These are phyloP conservation scores for Cyberlindnera xishuangbannaensis DNA, from an alignment of 805 yeast species.

Conservation along the genomic window DNA sequence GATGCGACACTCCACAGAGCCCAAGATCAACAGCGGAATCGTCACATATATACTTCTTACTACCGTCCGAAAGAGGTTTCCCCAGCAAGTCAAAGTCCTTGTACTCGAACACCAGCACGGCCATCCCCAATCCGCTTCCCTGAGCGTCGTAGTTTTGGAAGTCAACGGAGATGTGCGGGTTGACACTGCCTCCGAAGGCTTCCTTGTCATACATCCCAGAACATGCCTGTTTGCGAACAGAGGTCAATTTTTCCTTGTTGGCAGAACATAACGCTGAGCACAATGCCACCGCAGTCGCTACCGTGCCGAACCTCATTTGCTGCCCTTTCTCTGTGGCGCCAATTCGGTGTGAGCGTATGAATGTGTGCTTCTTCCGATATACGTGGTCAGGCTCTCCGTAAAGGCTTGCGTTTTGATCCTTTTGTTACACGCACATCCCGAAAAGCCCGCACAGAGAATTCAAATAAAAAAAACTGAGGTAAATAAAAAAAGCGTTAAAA, in stretches of 20 bases:
- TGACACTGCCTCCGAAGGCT: slow-evolving; percentile 80
- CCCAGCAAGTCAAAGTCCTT: slow-evolving; percentile 72
- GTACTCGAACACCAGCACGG: slow-evolving; percentile 79
- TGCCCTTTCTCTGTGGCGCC: too few species aligned
- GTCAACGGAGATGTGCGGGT: slow-evolving; percentile 54
- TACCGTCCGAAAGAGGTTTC: slow-evolving; percentile 36
- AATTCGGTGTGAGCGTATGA: too few species aligned
- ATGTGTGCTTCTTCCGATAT: too few species aligned
- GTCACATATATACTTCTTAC: slow-evolving; percentile 67
- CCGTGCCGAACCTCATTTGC: too few species aligned
- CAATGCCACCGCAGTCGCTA: too few species aligned
- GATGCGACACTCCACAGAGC: slow-evolving; percentile 48
- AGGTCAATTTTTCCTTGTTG: slow-evolving; percentile 43
- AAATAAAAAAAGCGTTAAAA: too few species aligned
- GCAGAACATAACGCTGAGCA: too few species aligned
- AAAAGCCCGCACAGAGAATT: too few species aligned
- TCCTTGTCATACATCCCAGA: slow-evolving; percentile 83
- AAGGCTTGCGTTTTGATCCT: too few species aligned
- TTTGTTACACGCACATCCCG: too few species aligned
- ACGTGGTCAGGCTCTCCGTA: too few species aligned
- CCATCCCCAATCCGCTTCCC: slow-evolving; percentile 35
- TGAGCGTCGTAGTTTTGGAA: slow-evolving; percentile 26
- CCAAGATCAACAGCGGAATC: slow-evolving; percentile 50
- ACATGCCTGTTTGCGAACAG: slow-evolving; percentile 60
- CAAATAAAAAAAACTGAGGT: too few species aligned